Percentiles rank a stretch among this genome's conserved stretches.
These are phyloP conservation scores for Claviceps purpurea DNA, from an alignment of 2,329 filamentous ascomycete genomes.

Conservation along the genomic window DNA sequence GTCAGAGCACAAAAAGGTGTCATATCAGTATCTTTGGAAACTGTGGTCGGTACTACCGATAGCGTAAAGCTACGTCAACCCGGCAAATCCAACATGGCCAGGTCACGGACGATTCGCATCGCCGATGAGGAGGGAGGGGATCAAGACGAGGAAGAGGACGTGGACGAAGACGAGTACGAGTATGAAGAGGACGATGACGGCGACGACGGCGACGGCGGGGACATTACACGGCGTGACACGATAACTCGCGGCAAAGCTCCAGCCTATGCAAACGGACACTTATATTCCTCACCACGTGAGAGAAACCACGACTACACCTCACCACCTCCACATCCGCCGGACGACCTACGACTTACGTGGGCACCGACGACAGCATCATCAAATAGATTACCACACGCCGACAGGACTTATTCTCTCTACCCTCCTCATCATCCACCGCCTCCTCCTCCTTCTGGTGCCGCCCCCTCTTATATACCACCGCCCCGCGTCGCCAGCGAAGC, in stretches of 20 bases:
- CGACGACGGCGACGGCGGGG: neutral
- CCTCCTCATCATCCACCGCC: neutral
- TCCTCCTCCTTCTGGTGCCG: slow-evolving; percentile 6
- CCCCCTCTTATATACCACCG: slow-evolving; percentile 42
- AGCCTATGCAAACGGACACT: neutral
- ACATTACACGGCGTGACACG: slow-evolving; percentile 13
- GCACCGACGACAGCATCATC: neutral
- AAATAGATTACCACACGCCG: slow-evolving; percentile 7
- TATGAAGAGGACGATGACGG: neutral
- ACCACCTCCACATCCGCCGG: slow-evolving; percentile 7
- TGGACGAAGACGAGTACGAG: neutral
- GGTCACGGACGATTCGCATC: slow-evolving; percentile 15
- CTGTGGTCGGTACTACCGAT: slow-evolving; percentile 76
- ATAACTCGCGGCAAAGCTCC: slow-evolving; percentile 2
- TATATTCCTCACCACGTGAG: slow-evolving; percentile 16
- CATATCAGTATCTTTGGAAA: slow-evolving; percentile 74
- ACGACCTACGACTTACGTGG: slow-evolving; percentile 4
- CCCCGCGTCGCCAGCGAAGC: slow-evolving; percentile 48
- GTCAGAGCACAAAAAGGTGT: slow-evolving; percentile 83
- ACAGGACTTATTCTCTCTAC: slow-evolving; percentile 6
- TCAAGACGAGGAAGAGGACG: neutral
- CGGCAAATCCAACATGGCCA: slow-evolving; percentile 12
- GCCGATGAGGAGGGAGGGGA: slow-evolving; percentile 20
- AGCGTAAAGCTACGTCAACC: slow-evolving; percentile 33
- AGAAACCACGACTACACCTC: slow-evolving; percentile 14